Evolutionary conservation across 495 filamentous ascomycete species (phyloP).

Genomic region (Penicillium coffeae): DNA sequence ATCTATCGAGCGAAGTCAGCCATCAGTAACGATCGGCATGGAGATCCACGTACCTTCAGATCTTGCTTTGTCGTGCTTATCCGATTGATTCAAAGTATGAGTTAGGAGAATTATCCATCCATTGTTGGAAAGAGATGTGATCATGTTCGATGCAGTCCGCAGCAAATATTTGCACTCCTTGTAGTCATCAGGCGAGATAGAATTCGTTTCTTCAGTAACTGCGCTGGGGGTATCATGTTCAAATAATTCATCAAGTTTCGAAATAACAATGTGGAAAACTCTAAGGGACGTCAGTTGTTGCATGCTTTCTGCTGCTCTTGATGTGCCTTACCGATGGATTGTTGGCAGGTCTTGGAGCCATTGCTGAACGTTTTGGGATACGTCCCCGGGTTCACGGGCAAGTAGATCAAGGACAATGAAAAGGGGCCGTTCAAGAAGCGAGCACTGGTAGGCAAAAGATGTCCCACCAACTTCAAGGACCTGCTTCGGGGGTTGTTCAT

Average conservation of each 20-base stretch:
- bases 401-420: constrained; percentile 81
- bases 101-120: constrained; percentile 41
- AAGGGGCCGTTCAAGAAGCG: constrained; percentile 76
- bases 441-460: constrained; percentile 37
- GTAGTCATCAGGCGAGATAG: constrained; percentile 55
- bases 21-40: neutral
- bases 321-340: constrained; percentile 34
- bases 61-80: constrained; percentile 26
- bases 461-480: constrained; percentile 39
- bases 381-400: constrained; percentile 64
- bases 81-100: constrained; percentile 27
- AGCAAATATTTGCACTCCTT: constrained; percentile 77
- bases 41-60: constrained; percentile 29
- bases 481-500: constrained; percentile 50
- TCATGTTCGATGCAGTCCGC: constrained; percentile 66
- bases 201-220: constrained; percentile 10
- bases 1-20: constrained; percentile 18
- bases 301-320: neutral
- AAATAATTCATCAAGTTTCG: constrained; percentile 36
- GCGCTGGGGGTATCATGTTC: constrained; percentile 20
- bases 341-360: constrained; percentile 76
- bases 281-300: constrained; percentile 23
- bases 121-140: constrained; percentile 45
- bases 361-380: constrained; percentile 68
- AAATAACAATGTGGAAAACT: constrained; percentile 38